Evolutionary conservation across 2,329 filamentous ascomycete species (phyloP), one percentile per base, ranked within the genome.

Genomic region (Aspergillus thermomutatus): DNA sequence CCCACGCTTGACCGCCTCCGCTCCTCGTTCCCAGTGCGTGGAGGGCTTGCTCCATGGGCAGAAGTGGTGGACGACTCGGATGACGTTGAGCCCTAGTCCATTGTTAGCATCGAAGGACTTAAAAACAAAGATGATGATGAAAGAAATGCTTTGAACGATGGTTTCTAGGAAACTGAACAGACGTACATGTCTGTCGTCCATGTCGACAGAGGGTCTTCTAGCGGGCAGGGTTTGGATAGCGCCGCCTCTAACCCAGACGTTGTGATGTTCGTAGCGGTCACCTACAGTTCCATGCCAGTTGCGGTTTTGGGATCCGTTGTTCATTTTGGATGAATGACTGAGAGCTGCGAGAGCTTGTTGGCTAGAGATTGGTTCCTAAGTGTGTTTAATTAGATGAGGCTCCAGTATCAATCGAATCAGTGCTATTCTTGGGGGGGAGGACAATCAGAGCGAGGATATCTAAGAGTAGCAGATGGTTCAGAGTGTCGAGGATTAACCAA

Each of bases 251-350:
- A 71, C 66, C 72, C 71, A 75, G 57, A 71, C 70, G 50, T 72
- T 75, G 41, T 60, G 64, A 50, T 73, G 72, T 48, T 75, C 69
- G 57, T 75, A 56, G 52, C 72, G 70, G 49, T 72, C 59, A 31
- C 72, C 72, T 31, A 66, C 14, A 14, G 3, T 56, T 49, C 72
- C 72, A 58, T 73, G 70, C 72, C 72, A 75, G 61, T 75, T 65
- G 47, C 71, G 70, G 25, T 57, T 55, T 7, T 57, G 52, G 26
- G 59, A 45, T 7, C 67, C 55, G 50, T 70, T 62, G 51, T 58
- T 58, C 64, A 64, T 69, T 8, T 55, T 64, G 41, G 26, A 23
- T 51, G 17, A 51, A 41, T 40, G 28, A 19, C n/a, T 21, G 17
- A 34, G 45, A 17, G 25, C 26, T 23, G 51, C 25, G n/a, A 28